Evolutionary conservation across 1,284 basidiomycete genomes (phyloP).

Genomic region (Ustilago trichophora): DNA sequence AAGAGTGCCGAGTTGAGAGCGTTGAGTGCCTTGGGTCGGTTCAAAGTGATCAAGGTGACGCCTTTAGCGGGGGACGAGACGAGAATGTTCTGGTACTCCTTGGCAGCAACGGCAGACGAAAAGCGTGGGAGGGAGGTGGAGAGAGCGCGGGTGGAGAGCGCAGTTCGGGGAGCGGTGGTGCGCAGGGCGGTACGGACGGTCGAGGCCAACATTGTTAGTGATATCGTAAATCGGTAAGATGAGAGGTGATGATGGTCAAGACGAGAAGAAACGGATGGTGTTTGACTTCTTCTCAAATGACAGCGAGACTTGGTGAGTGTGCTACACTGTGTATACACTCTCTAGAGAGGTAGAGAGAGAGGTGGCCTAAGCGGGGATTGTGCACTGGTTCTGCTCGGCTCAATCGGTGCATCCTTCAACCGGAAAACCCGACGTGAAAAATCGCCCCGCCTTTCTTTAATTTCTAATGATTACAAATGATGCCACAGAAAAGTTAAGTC

Average conservation of each 20-base stretch:
- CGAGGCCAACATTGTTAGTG: slow-evolving; percentile 25
- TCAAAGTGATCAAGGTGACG: slow-evolving; percentile 89
- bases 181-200: slow-evolving; percentile 42
- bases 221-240: too few species aligned
- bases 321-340: too few species aligned
- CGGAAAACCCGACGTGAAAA: slow-evolving; percentile 51
- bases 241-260: not conserved
- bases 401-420: slow-evolving; percentile 15
- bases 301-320: too few species aligned
- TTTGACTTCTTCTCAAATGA: slow-evolving; percentile 6
- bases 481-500: slow-evolving; percentile 4
- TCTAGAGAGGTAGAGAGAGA: not conserved
- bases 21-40: slow-evolving; percentile 95
- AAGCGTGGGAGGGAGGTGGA: slow-evolving; percentile 54
- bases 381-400: slow-evolving; percentile 6
- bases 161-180: slow-evolving; percentile 21
- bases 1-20: slow-evolving; percentile 69
- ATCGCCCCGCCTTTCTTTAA: not conserved
- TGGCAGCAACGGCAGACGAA: slow-evolving; percentile 22
- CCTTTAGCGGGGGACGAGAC: slow-evolving; percentile 77
- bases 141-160: slow-evolving; percentile 32
- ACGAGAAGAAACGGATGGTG: not conserved
- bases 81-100: slow-evolving; percentile 75
- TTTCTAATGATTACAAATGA: slow-evolving; percentile 33
- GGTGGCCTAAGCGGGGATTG: slow-evolving; percentile 26